Percentiles rank a stretch among this genome's conserved stretches.
Evolutionary conservation across 2,329 filamentous ascomycete species (phyloP).

Genomic region (Orbilia quercus): DNA sequence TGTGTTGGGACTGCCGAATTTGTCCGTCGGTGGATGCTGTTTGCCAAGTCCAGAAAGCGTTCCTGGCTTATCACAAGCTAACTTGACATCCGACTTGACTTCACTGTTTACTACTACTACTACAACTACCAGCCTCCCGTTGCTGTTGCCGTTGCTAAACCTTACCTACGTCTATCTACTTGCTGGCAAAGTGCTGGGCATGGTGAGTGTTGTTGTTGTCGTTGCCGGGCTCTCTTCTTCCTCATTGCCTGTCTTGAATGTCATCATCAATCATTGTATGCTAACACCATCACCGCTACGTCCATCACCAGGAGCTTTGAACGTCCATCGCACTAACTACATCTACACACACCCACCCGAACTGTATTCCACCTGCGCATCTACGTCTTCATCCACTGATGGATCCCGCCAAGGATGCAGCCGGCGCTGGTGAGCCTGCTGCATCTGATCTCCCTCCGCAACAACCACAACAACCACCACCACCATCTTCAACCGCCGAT

Average conservation of each 20-base stretch:
- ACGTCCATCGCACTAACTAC: conserved; percentile 14
- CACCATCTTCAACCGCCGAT: conserved; percentile 10
- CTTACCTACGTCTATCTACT: neutral
- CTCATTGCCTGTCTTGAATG: too few species aligned
- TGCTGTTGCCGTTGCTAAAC: too few species aligned
- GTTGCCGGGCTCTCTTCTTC: too few species aligned
- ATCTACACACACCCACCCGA: neutral
- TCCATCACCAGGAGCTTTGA: neutral
- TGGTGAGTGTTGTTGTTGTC: conserved; percentile 16
- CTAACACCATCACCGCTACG: conserved; percentile 1
- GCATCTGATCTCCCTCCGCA: conserved; percentile 5
- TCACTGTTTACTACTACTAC: conserved; percentile 14
- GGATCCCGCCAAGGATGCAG: conserved; percentile 25
- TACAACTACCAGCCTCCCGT: too few species aligned
- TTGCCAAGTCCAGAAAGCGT: conserved; percentile 9
- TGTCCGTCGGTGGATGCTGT: conserved; percentile 26
- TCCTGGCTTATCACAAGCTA: conserved; percentile 33
- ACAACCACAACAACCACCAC: too few species aligned
- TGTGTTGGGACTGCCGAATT: conserved; percentile 41
- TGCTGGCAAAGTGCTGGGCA: conserved; percentile 16
- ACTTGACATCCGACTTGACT: conserved; percentile 47
- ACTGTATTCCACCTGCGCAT: neutral
- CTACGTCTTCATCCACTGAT: conserved; percentile 7
- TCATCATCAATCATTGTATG: too few species aligned
- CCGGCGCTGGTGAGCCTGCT: conserved; percentile 14